Percentiles rank a stretch among this genome's conserved stretches.
These are phyloP conservation scores for Pseudopithomyces chartarum DNA, from an alignment of 2,329 filamentous ascomycete species.

Conservation along the genomic window DNA sequence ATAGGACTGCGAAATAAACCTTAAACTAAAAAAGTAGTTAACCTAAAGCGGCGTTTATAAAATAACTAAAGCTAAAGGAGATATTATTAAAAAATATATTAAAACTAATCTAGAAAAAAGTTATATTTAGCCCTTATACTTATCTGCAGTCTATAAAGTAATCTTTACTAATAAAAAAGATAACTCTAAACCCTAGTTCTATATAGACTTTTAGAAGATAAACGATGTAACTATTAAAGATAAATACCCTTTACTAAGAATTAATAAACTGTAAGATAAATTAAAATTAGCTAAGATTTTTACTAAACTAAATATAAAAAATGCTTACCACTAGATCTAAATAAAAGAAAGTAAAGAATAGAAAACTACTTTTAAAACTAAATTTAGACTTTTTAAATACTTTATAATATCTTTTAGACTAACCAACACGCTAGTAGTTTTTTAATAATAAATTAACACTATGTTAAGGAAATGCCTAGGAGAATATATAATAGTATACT, in stretches of 20 bases:
- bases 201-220: background rate
- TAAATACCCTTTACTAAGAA: background rate
- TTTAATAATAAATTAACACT: slow-evolving; percentile 19
- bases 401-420: slow-evolving; percentile 19
- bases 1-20: background rate
- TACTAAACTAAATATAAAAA: background rate
- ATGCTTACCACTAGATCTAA: background rate
- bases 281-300: background rate
- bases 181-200: background rate
- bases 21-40: background rate
- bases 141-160: background rate
- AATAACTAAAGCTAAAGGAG: background rate
- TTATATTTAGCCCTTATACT: background rate
- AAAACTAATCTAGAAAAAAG: background rate
- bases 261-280: background rate
- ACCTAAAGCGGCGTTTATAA: background rate
- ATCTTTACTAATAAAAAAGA: background rate
- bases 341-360: background rate
- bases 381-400: slow-evolving; percentile 16
- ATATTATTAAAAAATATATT: background rate
- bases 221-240: background rate
- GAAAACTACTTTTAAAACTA: slow-evolving; percentile 16
- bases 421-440: slow-evolving; percentile 14
- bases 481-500: slow-evolving; percentile 17
- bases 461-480: slow-evolving; percentile 10